Evolutionary conservation across 2,329 filamentous ascomycete genomes (phyloP).

Genomic region (Colletotrichum coccodes): DNA sequence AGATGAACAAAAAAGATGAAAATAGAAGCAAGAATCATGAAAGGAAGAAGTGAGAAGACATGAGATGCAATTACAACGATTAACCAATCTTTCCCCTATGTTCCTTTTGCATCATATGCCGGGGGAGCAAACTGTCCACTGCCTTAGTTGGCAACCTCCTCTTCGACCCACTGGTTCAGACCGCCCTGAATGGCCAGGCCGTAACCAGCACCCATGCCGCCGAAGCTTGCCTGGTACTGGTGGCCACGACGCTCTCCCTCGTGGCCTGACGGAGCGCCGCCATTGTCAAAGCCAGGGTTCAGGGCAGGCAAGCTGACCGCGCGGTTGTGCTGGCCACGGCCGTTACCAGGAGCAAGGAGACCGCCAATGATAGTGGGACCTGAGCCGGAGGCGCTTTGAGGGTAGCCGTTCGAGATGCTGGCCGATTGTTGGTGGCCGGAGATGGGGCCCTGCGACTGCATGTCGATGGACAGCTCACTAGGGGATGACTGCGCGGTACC

Average conservation of each 20-base stretch:
- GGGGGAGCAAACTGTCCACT: background rate
- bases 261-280: constrained; percentile 54
- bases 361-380: constrained; percentile 79
- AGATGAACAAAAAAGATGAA: constrained; percentile 31
- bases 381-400: constrained; percentile 60
- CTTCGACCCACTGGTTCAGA: constrained; percentile 75
- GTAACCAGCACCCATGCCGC: constrained; percentile 68
- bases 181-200: constrained; percentile 72
- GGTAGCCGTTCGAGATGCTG: constrained; percentile 73
- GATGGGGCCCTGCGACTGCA: constrained; percentile 69
- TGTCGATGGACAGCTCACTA: constrained; percentile 66
- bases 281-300: constrained; percentile 71
- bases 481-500: constrained; percentile 73
- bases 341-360: constrained; percentile 77
- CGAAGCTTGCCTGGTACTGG: constrained; percentile 73
- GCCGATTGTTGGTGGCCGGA: constrained; percentile 73
- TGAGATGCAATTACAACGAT: constrained; percentile 54
- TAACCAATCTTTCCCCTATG: constrained; percentile 46
- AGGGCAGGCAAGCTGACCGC: constrained; percentile 88
- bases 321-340: constrained; percentile 74
- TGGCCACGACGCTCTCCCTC: constrained; percentile 70
- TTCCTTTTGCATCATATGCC: constrained; percentile 16
- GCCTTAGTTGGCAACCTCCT: constrained; percentile 69
- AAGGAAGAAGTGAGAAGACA: constrained; percentile 31
- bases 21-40: constrained; percentile 33